Conservation (phyloP, 2,329 filamentous ascomycete genomes). For the Ceratocystis huliohia region DNA sequence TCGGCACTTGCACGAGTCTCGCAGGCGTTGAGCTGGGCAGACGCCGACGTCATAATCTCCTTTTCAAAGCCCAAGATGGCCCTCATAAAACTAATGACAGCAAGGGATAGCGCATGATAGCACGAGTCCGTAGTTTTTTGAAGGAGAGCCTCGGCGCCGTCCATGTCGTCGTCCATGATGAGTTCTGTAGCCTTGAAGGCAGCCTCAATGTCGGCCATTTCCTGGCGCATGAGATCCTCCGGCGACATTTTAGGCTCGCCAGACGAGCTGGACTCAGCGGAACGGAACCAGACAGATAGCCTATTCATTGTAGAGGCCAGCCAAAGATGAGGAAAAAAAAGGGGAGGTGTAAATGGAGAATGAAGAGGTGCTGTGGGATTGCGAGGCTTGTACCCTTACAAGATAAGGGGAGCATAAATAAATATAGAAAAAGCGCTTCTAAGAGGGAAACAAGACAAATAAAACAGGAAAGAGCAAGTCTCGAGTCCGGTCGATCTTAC, state of each 20-base stretch:
- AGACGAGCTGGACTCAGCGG: constrained; percentile 24
- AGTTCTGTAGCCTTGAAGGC: constrained; percentile 53
- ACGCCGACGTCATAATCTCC: constrained; percentile 75
- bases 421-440: background rate
- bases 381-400: background rate
- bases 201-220: constrained; percentile 44
- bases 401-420: background rate
- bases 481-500: background rate
- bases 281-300: constrained; percentile 41
- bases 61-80: constrained; percentile 87
- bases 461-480: background rate
- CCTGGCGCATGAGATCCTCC: constrained; percentile 30
- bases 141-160: constrained; percentile 63
- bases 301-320: constrained; percentile 33
- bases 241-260: constrained; percentile 11
- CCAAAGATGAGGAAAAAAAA: background rate
- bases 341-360: background rate
- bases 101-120: constrained; percentile 77
- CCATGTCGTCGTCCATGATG: constrained; percentile 84
- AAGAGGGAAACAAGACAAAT: background rate
- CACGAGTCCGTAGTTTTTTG: constrained; percentile 56
- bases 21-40: constrained; percentile 56
- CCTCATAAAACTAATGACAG: constrained; percentile 71
- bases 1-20: constrained; percentile 67
- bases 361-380: background rate